Conservation (phyloP, 306 rosid genomes). For the Trichosanthes truncata region DNA sequence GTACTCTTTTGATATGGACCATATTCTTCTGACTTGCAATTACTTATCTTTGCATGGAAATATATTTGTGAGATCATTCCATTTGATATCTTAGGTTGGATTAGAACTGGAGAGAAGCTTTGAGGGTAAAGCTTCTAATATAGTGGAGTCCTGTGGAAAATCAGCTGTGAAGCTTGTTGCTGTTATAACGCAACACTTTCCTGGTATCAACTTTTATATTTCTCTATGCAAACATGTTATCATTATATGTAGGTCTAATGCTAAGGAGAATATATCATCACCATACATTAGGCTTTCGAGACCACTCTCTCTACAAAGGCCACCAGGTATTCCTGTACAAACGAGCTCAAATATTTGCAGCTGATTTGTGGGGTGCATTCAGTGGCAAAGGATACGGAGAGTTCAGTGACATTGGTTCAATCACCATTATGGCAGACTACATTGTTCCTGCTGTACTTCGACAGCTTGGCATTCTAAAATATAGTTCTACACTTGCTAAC, state of each 20-base stretch:
- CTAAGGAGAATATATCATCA: not conserved
- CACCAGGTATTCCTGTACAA: slow-evolving; percentile 84
- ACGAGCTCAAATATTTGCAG: slow-evolving; percentile 96
- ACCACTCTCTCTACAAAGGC: slow-evolving; percentile 88
- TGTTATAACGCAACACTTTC: slow-evolving; percentile 79
- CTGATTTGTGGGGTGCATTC: slow-evolving; percentile 93
- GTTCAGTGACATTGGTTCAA: slow-evolving; percentile 60
- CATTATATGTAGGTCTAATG: not conserved
- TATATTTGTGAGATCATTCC: not conserved
- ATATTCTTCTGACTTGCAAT: not conserved
- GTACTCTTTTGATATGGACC: not conserved
- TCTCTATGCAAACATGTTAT: not conserved
- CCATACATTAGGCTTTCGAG: slow-evolving; percentile 61
- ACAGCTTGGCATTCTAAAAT: slow-evolving; percentile 77
- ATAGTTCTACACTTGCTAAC: slow-evolving; percentile 53
- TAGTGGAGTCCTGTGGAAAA: slow-evolving; percentile 73
- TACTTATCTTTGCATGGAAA: not conserved
- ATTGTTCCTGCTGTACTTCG: slow-evolving; percentile 91
- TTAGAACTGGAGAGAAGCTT: slow-evolving; percentile 69
- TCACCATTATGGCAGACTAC: slow-evolving; percentile 95
- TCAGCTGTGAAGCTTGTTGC: slow-evolving; percentile 86
- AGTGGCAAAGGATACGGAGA: slow-evolving; percentile 71
- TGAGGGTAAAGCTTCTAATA: slow-evolving; percentile 67
- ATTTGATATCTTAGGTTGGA: slow-evolving; percentile 32
- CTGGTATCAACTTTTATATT: slow-evolving; percentile 33